Percentiles rank a stretch among this genome's conserved stretches.
Conservation (phyloP, 768 basidiomycete species). For the Sporobolomyces roseus region DNA sequence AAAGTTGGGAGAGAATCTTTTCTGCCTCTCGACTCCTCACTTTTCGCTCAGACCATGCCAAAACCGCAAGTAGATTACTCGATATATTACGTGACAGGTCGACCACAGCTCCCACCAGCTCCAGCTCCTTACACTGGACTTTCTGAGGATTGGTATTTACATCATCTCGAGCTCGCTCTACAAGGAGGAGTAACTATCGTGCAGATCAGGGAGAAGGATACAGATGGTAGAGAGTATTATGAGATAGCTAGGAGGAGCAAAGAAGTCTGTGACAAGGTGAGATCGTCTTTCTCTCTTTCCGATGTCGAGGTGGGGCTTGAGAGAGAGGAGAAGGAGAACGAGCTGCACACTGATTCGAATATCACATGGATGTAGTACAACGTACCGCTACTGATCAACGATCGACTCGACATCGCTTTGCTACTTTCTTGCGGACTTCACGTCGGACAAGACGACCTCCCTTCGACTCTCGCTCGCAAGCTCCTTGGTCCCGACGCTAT, state of each 20-base stretch:
- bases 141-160: slow-evolving; percentile 59
- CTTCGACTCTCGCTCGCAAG: slow-evolving; percentile 62
- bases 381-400: slow-evolving; percentile 78
- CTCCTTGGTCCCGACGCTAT: slow-evolving; percentile 67
- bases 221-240: slow-evolving; percentile 81
- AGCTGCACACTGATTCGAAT: no score
- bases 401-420: slow-evolving; percentile 67
- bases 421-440: slow-evolving; percentile 64
- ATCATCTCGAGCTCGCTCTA: slow-evolving; percentile 74
- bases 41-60: slow-evolving; percentile 29
- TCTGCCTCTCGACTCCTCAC: not conserved
- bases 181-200: slow-evolving; percentile 84
- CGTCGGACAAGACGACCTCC: slow-evolving; percentile 81
- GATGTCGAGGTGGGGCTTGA: no score
- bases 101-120: slow-evolving; percentile 62
- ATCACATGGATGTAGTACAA: slow-evolving; percentile 59
- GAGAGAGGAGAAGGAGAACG: no score
- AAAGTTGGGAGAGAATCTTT: no score
- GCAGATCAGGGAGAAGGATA: slow-evolving; percentile 68
- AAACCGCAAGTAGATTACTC: slow-evolving; percentile 51
- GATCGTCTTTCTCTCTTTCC: slow-evolving; percentile 1
- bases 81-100: slow-evolving; percentile 81
- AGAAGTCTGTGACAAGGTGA: slow-evolving; percentile 60
- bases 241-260: slow-evolving; percentile 68
- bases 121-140: slow-evolving; percentile 49